Evolutionary conservation across 2,329 filamentous ascomycete species (phyloP).

Genomic region (Apiospora arundinis): DNA sequence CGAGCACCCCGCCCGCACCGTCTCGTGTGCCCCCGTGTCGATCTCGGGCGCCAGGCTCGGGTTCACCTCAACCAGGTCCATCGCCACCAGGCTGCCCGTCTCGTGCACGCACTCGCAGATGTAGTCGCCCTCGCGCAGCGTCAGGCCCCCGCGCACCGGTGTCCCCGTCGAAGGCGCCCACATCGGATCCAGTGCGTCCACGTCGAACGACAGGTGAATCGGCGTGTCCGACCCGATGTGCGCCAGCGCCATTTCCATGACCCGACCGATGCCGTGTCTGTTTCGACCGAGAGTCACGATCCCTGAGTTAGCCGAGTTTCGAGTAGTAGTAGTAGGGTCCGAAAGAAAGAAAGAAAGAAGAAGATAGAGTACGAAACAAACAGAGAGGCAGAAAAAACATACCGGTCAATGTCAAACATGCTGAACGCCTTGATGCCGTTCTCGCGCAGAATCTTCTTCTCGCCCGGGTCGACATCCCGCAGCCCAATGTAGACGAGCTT

Average conservation of each 20-base stretch:
- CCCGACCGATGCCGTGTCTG: slow-evolving; percentile 89
- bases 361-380: not conserved
- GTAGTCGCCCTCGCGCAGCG: slow-evolving; percentile 93
- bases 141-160: slow-evolving; percentile 90
- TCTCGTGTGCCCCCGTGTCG: slow-evolving; percentile 76
- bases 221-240: slow-evolving; percentile 95
- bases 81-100: slow-evolving; percentile 78
- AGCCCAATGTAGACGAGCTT: slow-evolving; percentile 98
- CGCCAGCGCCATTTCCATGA: slow-evolving; percentile 97
- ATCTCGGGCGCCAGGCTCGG: slow-evolving; percentile 69
- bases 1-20: slow-evolving; percentile 87
- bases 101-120: slow-evolving; percentile 89
- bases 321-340: not conserved
- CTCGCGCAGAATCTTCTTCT: slow-evolving; percentile 90
- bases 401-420: slow-evolving; percentile 98
- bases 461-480: slow-evolving; percentile 88
- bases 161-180: slow-evolving; percentile 97
- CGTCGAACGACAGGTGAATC: slow-evolving; percentile 96
- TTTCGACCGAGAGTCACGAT: not conserved
- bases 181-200: slow-evolving; percentile 94
- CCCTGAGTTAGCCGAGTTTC: not conserved
- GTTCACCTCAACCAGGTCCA: slow-evolving; percentile 86
- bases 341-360: not conserved
- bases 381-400: slow-evolving; percentile 39
- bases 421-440: slow-evolving; percentile 94